A percentile compares a stretch with the other conserved stretches of the same genome.
phyloP scores from a whole-genome alignment of 192 early-diverging fungal species.

The Entomortierella beljakovae region DNA sequence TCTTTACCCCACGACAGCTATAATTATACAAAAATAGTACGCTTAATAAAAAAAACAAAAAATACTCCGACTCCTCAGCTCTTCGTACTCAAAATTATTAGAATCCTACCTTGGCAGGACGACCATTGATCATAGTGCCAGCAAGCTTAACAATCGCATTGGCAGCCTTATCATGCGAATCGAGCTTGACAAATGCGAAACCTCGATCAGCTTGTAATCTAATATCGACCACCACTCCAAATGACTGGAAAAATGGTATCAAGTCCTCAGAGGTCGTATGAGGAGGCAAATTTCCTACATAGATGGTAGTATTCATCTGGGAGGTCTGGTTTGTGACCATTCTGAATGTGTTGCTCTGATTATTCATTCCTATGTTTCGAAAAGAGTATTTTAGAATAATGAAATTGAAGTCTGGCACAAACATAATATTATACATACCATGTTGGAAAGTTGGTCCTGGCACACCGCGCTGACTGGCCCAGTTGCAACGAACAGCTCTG shows the following conservation, averaged over 20 bases:
- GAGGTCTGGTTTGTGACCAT: conserved; percentile 79
- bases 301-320: conserved; percentile 89
- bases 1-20: conserved; percentile 89
- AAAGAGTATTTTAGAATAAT: background rate
- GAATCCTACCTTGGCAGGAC: conserved; percentile 74
- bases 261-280: conserved; percentile 81
- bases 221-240: conserved; percentile 82
- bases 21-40: background rate
- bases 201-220: conserved; percentile 92
- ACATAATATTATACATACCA: conserved; percentile 17
- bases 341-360: conserved; percentile 71
- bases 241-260: conserved; percentile 79
- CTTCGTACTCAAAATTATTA: too few species aligned
- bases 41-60: too few species aligned
- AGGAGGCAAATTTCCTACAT: conserved; percentile 89
- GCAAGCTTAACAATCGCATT: conserved; percentile 88
- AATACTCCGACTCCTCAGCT: too few species aligned
- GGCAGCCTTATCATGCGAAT: conserved; percentile 91
- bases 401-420: background rate
- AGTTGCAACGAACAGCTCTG: conserved; percentile 91
- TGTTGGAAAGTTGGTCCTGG: conserved; percentile 55
- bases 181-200: conserved; percentile 92
- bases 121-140: conserved; percentile 77
- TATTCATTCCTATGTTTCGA: conserved; percentile 33
- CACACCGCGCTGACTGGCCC: conserved; percentile 89